Evolutionary conservation across 2,329 filamentous ascomycete genomes (phyloP).

Genomic region (Pestalotiopsis sp.): DNA sequence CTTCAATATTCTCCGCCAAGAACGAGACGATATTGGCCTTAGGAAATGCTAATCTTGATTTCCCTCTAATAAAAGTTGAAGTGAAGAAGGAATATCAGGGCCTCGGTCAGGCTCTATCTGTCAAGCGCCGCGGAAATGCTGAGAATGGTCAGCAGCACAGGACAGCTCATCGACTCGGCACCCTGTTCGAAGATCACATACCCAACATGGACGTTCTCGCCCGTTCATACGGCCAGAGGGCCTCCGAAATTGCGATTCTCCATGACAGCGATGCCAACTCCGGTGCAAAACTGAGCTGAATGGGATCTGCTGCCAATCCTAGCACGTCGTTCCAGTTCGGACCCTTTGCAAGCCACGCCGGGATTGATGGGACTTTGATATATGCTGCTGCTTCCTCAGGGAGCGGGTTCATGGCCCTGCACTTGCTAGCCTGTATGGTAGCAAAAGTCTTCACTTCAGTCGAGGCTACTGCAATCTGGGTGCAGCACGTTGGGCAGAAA

Average conservation of each 20-base stretch:
- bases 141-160: not conserved
- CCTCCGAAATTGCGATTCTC: not conserved
- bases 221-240: not conserved
- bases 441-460: slow-evolving; percentile 23
- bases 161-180: not conserved
- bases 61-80: not conserved
- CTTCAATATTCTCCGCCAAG: not conserved
- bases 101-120: not conserved
- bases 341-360: slow-evolving; percentile 25
- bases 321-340: not conserved
- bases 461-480: slow-evolving; percentile 33
- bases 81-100: too few relatives aligned
- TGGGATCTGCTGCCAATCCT: too few relatives aligned
- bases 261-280: not conserved
- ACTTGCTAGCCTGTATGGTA: slow-evolving; percentile 35
- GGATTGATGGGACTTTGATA: slow-evolving; percentile 23
- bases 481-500: not conserved
- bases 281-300: too few relatives aligned
- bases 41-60: not conserved
- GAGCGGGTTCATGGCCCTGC: slow-evolving; percentile 24
- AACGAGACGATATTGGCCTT: not conserved
- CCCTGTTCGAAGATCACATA: not conserved
- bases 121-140: not conserved
- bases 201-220: not conserved
- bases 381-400: slow-evolving; percentile 23